Evolutionary conservation across 805 yeast genomes (phyloP).

Genomic region (Kuraishia floccosa): DNA sequence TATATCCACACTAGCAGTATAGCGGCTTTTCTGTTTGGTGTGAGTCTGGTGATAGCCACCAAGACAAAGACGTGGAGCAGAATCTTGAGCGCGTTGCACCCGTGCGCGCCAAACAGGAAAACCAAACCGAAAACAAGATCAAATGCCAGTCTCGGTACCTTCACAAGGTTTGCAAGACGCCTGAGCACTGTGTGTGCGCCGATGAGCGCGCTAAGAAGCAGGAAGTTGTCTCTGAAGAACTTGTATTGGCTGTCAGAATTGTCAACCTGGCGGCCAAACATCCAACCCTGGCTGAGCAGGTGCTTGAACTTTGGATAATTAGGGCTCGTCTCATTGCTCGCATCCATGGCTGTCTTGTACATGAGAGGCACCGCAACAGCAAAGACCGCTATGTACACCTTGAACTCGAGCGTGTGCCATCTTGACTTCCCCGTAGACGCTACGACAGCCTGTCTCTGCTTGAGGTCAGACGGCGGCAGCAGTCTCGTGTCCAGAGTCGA

Average conservation of each 20-base stretch:
- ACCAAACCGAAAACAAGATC: conserved; percentile 64
- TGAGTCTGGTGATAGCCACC: conserved; percentile 34
- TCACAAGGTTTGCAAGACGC: conserved; percentile 14
- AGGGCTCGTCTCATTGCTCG: conserved; percentile 63
- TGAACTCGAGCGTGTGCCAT: conserved; percentile 76
- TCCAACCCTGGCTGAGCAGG: conserved; percentile 73
- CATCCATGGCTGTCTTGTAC: conserved; percentile 73
- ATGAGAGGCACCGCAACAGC: conserved; percentile 68
- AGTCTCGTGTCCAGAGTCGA: conserved; percentile 44
- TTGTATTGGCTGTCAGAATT: conserved; percentile 86
- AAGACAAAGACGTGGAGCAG: conserved; percentile 43
- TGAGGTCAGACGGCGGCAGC: conserved; percentile 22
- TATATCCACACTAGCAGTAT: conserved; percentile 55
- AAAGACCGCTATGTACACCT: conserved; percentile 52
- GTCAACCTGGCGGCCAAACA: conserved; percentile 82
- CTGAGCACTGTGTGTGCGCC: conserved; percentile 44
- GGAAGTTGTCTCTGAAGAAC: conserved; percentile 75
- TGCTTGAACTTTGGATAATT: conserved; percentile 56
- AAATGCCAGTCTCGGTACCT: conserved; percentile 39
- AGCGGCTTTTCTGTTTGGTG: conserved; percentile 25
- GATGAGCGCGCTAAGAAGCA: conserved; percentile 45
- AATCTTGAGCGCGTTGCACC: conserved; percentile 58
- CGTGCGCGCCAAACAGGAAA: conserved; percentile 69
- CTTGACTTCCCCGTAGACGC: conserved; percentile 28
- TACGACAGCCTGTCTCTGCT: conserved; percentile 18